A percentile compares a stretch with the other conserved stretches of the same genome.
Evolutionary conservation across 2,329 filamentous ascomycete genomes (phyloP).

Genomic region (Claviceps sp.): DNA sequence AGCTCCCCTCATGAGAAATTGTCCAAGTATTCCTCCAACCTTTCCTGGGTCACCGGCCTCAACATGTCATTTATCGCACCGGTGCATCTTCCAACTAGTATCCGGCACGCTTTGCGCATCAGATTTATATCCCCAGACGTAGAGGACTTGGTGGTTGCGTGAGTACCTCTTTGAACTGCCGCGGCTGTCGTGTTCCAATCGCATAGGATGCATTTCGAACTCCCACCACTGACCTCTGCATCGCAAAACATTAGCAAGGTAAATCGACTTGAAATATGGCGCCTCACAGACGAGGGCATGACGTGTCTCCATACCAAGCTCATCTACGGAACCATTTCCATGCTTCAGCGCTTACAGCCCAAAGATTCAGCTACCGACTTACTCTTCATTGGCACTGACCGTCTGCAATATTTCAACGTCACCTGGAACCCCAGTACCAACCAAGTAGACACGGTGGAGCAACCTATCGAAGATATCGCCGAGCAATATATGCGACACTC

Average conservation of each 20-base stretch:
- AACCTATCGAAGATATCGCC: conserved; percentile 37
- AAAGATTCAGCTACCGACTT: conserved; percentile 64
- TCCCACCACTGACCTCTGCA: background rate
- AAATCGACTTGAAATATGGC: conserved; percentile 78
- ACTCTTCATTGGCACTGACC: conserved; percentile 84
- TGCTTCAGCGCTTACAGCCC: conserved; percentile 70
- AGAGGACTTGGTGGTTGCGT: conserved; percentile 82
- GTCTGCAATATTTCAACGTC: conserved; percentile 80
- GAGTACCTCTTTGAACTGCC: conserved; percentile 23
- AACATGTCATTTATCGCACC: conserved; percentile 88
- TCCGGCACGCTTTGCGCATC: conserved; percentile 75
- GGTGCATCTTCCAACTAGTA: conserved; percentile 82
- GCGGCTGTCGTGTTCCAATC: background rate
- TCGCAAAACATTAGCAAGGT: conserved; percentile 46
- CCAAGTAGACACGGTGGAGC: conserved; percentile 37
- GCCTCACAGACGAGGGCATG: conserved; percentile 49
- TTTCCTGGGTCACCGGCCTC: background rate
- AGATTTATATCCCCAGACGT: conserved; percentile 61
- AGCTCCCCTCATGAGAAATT: conserved; percentile 15
- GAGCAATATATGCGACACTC: conserved; percentile 59
- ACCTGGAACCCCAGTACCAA: conserved; percentile 56
- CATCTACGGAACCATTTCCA: conserved; percentile 75
- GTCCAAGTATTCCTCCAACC: background rate
- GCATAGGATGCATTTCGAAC: background rate
- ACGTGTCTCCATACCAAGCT: conserved; percentile 52